These are phyloP conservation scores for Amanita jacksonii DNA, from an alignment of 768 basidiomycete genomes.

Conservation along the genomic window DNA sequence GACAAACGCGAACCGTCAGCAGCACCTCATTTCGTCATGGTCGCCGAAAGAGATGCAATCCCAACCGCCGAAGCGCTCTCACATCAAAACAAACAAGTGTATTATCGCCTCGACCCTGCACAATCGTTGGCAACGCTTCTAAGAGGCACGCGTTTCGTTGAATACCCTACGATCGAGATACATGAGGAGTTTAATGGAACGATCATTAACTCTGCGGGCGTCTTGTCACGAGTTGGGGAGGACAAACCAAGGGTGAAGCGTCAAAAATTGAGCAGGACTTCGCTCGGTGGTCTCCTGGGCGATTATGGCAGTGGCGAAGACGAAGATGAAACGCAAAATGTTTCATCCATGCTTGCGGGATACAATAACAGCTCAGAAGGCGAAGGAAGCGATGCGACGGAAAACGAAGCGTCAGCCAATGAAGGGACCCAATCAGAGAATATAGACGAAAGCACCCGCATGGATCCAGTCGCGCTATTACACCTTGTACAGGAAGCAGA, in stretches of 20 bases:
- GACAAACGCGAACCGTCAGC: constrained; percentile 48
- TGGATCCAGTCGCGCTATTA: constrained; percentile 27
- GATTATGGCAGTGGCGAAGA: constrained; percentile 48
- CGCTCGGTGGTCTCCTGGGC: constrained; percentile 47
- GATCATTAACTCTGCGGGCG: constrained; percentile 47
- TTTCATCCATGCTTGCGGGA: constrained; percentile 27
- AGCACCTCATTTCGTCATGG: constrained; percentile 53
- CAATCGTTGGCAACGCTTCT: constrained; percentile 39
- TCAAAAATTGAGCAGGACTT: constrained; percentile 47
- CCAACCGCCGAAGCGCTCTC: constrained; percentile 12
- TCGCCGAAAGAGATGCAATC: constrained; percentile 29
- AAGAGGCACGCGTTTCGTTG: constrained; percentile 58
- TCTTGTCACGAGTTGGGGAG: constrained; percentile 24
- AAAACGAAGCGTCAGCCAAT: not conserved
- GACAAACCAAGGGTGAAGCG: constrained; percentile 39
- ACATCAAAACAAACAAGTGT: constrained; percentile 25
- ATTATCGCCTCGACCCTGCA: constrained; percentile 48
- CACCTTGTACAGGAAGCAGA: constrained; percentile 25
- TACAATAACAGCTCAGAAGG: constrained; percentile 34
- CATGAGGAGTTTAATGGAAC: constrained; percentile 60
- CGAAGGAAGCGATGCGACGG: no score
- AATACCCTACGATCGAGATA: constrained; percentile 78
- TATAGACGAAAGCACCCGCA: constrained; percentile 19
- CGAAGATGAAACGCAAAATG: constrained; percentile 22
- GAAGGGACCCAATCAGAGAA: constrained; percentile 8